Percentiles rank a stretch among this genome's conserved stretches.
Conservation (phyloP, 768 basidiomycete genomes). For the Gyrodon lividus region DNA sequence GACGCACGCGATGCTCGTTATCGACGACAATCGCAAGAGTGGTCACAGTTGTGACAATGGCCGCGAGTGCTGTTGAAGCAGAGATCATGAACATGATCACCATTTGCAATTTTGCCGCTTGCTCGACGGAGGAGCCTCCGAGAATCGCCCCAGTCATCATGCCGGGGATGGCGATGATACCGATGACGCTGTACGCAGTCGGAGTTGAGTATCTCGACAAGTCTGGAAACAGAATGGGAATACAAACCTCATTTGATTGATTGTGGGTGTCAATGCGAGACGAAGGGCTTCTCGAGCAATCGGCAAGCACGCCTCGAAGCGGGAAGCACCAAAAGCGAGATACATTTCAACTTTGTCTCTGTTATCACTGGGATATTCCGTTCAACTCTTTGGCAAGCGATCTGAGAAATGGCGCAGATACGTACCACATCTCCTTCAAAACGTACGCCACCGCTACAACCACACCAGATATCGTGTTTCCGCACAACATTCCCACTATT, state of each 20-base stretch:
- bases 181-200: conserved; percentile 51
- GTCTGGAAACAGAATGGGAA: not conserved
- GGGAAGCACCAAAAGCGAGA: conserved; percentile 81
- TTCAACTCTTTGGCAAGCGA: not conserved
- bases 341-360: conserved; percentile 83
- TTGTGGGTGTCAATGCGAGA: conserved; percentile 74
- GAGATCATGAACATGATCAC: conserved; percentile 95
- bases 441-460: conserved; percentile 69
- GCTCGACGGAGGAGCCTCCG: conserved; percentile 79
- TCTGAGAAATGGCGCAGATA: conserved; percentile 1
- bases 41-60: conserved; percentile 61
- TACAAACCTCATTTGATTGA: conserved; percentile 80
- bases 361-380: conserved; percentile 56
- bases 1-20: conserved; percentile 58
- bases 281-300: conserved; percentile 77
- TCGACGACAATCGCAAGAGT: conserved; percentile 68
- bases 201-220: not conserved
- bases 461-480: conserved; percentile 73
- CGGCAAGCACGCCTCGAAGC: conserved; percentile 81
- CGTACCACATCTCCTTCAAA: conserved; percentile 75
- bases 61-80: conserved; percentile 69
- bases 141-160: conserved; percentile 94
- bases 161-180: conserved; percentile 78
- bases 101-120: conserved; percentile 87
- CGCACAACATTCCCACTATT: conserved; percentile 84